Evolutionary conservation across 2,329 filamentous ascomycete species (phyloP).

Genomic region (Diaporthe eres): DNA sequence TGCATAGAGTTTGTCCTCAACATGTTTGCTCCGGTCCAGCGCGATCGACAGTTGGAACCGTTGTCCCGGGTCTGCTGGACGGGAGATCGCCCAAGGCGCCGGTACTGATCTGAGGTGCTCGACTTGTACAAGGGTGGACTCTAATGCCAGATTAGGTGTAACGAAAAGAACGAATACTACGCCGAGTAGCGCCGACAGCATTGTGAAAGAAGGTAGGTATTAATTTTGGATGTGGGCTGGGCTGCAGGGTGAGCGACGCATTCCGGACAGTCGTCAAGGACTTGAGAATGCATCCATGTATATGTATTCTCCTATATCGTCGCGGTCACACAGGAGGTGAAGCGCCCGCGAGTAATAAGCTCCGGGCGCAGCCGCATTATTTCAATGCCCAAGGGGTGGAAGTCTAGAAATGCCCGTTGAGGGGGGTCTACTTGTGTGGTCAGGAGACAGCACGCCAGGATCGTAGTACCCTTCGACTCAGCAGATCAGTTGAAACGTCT

Average conservation of each 20-base stretch:
- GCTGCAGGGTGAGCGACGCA: neutral
- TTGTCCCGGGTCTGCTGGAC: constrained; percentile 10
- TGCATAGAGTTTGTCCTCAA: constrained; percentile 44
- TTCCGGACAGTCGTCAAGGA: no score
- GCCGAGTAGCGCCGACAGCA: constrained; percentile 1
- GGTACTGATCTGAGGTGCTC: constrained; percentile 22
- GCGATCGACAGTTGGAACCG: constrained; percentile 23
- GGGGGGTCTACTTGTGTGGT: neutral
- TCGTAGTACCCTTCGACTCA: constrained; percentile 5
- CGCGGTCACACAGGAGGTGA: neutral
- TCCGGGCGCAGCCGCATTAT: constrained; percentile 13
- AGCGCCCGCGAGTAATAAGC: constrained; percentile 15
- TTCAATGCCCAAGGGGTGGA: constrained; percentile 3
- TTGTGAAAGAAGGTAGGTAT: neutral
- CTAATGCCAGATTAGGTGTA: constrained; percentile 24
- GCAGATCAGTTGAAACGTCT: constrained; percentile 30
- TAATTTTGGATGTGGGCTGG: neutral
- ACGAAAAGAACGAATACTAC: neutral
- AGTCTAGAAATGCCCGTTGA: neutral
- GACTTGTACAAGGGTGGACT: constrained; percentile 1
- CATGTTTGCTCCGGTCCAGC: constrained; percentile 29
- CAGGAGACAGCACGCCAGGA: neutral
- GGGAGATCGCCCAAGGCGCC: constrained; percentile 20
- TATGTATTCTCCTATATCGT: neutral
- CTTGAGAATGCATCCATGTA: neutral